phyloP scores from a whole-genome alignment of 2,329 filamentous ascomycete species.

The Fusarium incarnatum region DNA sequence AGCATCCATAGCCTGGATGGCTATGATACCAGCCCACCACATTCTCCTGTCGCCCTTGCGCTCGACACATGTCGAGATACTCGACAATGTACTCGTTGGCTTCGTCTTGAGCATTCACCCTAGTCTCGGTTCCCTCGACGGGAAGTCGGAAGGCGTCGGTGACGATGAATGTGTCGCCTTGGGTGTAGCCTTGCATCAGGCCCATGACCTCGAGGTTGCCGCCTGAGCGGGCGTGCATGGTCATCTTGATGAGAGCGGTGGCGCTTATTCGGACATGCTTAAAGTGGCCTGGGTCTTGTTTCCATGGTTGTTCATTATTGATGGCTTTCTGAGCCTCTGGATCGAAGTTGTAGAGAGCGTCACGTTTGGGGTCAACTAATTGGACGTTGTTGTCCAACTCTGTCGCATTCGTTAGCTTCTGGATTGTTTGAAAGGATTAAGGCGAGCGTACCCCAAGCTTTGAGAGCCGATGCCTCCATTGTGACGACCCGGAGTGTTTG shows the following conservation, averaged over 20 bases:
- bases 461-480: constrained; percentile 50
- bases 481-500: constrained; percentile 29
- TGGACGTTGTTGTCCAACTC: constrained; percentile 89
- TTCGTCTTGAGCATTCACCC: constrained; percentile 95
- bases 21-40: constrained; percentile 98
- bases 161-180: constrained; percentile 86
- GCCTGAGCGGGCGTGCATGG: constrained; percentile 97
- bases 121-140: constrained; percentile 97
- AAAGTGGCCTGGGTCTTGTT: constrained; percentile 84
- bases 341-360: constrained; percentile 91
- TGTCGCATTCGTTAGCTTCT: constrained; percentile 52
- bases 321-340: constrained; percentile 74
- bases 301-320: constrained; percentile 78
- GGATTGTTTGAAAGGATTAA: fast-evolving
- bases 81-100: constrained; percentile 97
- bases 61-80: constrained; percentile 80
- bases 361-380: constrained; percentile 85
- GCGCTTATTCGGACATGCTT: constrained; percentile 93
- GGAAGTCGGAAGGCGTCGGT: constrained; percentile 94
- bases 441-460: constrained; percentile 46
- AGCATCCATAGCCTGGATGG: constrained; percentile 97
- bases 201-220: constrained; percentile 96
- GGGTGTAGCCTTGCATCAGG: constrained; percentile 94
- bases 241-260: constrained; percentile 96
- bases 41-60: constrained; percentile 85